Percentiles rank a stretch among this genome's conserved stretches.
These are phyloP conservation scores for Abrus pulchellus DNA, from an alignment of 306 rosid genomes.

Conservation along the genomic window DNA sequence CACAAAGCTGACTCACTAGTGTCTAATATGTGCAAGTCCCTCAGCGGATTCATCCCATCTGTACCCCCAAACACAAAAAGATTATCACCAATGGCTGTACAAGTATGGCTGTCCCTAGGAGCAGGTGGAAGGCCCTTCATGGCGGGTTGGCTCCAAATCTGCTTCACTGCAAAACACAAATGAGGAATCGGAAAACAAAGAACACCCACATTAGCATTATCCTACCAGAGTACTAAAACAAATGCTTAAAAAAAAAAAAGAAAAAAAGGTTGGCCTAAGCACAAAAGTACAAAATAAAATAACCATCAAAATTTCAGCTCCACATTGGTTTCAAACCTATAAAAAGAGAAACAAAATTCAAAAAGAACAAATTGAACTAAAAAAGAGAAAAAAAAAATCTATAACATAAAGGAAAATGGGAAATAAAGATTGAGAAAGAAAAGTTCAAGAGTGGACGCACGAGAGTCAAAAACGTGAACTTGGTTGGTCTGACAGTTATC, in stretches of 20 bases:
- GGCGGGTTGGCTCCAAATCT: slow-evolving; percentile 83
- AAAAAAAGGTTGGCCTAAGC: background rate
- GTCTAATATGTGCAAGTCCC: slow-evolving; percentile 85
- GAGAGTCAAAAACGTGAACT: slow-evolving; percentile 91
- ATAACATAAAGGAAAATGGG: background rate
- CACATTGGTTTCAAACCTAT: slow-evolving; percentile 12
- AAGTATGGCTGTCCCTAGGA: slow-evolving; percentile 95
- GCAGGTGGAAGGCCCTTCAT: slow-evolving; percentile 81
- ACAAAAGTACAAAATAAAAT: background rate
- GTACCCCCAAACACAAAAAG: slow-evolving; percentile 97
- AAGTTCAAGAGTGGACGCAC: slow-evolving; percentile 50
- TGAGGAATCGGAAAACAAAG: slow-evolving; percentile 40
- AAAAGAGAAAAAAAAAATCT: too few relatives aligned
- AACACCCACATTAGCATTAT: slow-evolving; percentile 34
- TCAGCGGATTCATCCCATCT: slow-evolving; percentile 91
- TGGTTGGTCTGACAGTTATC: slow-evolving; percentile 96
- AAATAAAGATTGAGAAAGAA: background rate
- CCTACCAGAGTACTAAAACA: slow-evolving; percentile 26
- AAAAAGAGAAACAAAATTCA: background rate
- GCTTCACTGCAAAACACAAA: slow-evolving; percentile 77
- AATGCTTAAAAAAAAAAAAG: slow-evolving; percentile 23
- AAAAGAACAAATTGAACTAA: background rate
- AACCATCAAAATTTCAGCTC: slow-evolving; percentile 11
- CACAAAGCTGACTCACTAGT: slow-evolving; percentile 72
- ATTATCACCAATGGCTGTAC: slow-evolving; percentile 82